Percentiles rank a stretch among this genome's conserved stretches.
Conservation (phyloP, 345 rosid genomes). For the Linum trigynum region DNA sequence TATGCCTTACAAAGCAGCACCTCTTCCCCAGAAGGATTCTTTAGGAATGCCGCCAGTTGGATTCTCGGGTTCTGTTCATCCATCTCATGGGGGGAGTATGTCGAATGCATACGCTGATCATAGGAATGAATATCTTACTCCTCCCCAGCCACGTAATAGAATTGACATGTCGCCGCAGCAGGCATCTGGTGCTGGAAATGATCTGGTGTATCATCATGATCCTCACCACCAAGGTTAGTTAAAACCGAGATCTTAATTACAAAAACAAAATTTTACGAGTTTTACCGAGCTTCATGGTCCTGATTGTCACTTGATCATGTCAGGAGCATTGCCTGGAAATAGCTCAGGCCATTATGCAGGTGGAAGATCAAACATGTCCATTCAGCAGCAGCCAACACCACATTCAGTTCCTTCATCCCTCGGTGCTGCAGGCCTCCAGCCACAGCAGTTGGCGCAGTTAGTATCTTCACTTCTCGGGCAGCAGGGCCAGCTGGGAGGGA, state of each 20-base stretch:
- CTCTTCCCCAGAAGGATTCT: constrained; percentile 26
- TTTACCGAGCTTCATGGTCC: background rate
- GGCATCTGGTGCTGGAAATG: constrained; percentile 12
- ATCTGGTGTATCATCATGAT: constrained; percentile 19
- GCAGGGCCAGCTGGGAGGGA: constrained; percentile 36
- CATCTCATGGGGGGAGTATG: constrained; percentile 24
- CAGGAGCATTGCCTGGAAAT: constrained; percentile 27
- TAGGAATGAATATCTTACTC: constrained; percentile 28
- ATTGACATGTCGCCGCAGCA: constrained; percentile 28
- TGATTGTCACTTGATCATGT: constrained; percentile 19
- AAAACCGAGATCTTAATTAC: no score
- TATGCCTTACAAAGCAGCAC: constrained; percentile 24
- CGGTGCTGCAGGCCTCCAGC: constrained; percentile 27
- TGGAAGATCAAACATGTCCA: constrained; percentile 17
- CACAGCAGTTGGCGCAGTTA: constrained; percentile 65
- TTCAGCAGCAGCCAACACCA: constrained; percentile 37
- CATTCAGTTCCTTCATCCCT: constrained; percentile 15
- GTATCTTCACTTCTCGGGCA: constrained; percentile 61
- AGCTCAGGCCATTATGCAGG: constrained; percentile 19
- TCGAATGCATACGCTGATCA: constrained; percentile 33
- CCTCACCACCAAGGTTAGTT: background rate
- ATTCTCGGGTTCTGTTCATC: constrained; percentile 23
- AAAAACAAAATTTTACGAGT: no score
- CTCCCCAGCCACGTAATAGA: constrained; percentile 29
- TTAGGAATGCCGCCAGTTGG: constrained; percentile 9